Evolutionary conservation across 805 yeast genomes (phyloP).

Genomic region (Deakozyma indianensis): DNA sequence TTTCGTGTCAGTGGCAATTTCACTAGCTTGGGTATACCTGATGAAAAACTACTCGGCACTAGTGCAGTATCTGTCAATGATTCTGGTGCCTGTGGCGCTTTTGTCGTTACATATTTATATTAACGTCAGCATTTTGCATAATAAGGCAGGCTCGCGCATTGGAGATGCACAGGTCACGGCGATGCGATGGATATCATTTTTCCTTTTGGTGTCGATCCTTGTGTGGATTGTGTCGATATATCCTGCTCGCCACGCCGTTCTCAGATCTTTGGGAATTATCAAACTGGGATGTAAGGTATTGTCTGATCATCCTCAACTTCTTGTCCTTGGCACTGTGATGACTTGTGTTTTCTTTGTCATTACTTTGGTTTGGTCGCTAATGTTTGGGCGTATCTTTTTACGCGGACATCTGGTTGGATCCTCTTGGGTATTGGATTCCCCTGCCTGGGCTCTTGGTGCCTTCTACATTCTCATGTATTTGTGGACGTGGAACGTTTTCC

Average conservation of each 20-base stretch:
- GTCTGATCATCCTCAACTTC: constrained; percentile 17
- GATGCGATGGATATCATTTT: constrained; percentile 19
- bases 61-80: constrained; percentile 14
- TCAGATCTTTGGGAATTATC: constrained; percentile 22
- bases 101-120: constrained; percentile 15
- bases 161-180: constrained; percentile 6
- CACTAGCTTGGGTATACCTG: constrained; percentile 17
- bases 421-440: constrained; percentile 16
- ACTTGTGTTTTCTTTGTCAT: constrained; percentile 17
- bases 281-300: constrained; percentile 22
- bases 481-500: constrained; percentile 29
- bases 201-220: constrained; percentile 14
- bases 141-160: not conserved
- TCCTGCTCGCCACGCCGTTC: constrained; percentile 14
- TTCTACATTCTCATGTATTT: constrained; percentile 22
- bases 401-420: constrained; percentile 13
- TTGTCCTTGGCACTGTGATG: constrained; percentile 17
- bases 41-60: constrained; percentile 15
- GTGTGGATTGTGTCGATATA: constrained; percentile 18
- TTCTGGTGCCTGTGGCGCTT: constrained; percentile 18
- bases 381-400: constrained; percentile 21
- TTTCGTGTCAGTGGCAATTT: constrained; percentile 14
- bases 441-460: constrained; percentile 19
- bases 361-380: constrained; percentile 22
- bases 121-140: constrained; percentile 6